Conservation (phyloP, 192 early-diverging fungal genomes). For the Geosiphon pyriformis region DNA sequence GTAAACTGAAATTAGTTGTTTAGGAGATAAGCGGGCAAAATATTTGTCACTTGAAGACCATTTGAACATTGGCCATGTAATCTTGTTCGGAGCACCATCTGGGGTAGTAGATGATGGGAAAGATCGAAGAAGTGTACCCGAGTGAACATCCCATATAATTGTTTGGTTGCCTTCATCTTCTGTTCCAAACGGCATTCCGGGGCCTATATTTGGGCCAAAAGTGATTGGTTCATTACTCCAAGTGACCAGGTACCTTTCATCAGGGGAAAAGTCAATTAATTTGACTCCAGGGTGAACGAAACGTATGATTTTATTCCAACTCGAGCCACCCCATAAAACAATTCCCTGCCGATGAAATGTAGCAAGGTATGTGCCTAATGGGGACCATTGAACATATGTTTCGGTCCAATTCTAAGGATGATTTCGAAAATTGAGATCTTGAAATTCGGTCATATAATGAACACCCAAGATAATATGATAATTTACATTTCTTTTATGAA, state of each 20-base stretch:
- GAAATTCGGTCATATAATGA: not conserved
- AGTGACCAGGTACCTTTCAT: constrained; percentile 90
- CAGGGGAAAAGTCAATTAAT: constrained; percentile 89
- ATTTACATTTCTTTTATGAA: constrained; percentile 53
- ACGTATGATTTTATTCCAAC: constrained; percentile 84
- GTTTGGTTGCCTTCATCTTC: constrained; percentile 73
- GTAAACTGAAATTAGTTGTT: constrained; percentile 76
- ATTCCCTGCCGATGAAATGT: constrained; percentile 94
- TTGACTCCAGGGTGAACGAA: constrained; percentile 89
- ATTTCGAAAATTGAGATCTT: constrained; percentile 10
- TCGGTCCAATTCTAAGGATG: constrained; percentile 84
- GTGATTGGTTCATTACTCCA: constrained; percentile 84
- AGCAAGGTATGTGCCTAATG: constrained; percentile 85
- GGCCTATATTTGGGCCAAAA: constrained; percentile 56
- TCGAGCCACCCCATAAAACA: constrained; percentile 92
- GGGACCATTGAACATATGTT: constrained; percentile 91
- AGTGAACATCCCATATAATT: constrained; percentile 85
- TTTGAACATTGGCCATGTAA: constrained; percentile 93
- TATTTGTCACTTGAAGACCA: constrained; percentile 94
- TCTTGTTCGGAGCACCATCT: constrained; percentile 48
- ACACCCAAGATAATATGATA: not conserved
- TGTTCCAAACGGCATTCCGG: constrained; percentile 60
- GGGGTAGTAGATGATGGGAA: constrained; percentile 55
- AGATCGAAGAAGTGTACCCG: constrained; percentile 82
- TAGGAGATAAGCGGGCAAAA: constrained; percentile 82